A percentile compares a stretch with the other conserved stretches of the same genome.
Conservation (phyloP, 805 yeast species). For the Debaryomyces prosopidis region DNA sequence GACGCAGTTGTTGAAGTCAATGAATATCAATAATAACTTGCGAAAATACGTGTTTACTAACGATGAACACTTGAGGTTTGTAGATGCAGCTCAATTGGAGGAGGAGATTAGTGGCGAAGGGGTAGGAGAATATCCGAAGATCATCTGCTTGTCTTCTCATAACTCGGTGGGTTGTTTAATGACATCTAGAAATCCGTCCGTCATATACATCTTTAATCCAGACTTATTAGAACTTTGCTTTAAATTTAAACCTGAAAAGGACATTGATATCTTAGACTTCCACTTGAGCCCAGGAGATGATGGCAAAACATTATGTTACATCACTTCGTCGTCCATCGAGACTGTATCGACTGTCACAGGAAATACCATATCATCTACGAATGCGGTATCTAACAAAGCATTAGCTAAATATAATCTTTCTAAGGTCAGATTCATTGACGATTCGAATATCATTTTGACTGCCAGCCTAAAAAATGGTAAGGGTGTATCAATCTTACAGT, state of each 20-base stretch:
- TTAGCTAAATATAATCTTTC: slow-evolving; percentile 33
- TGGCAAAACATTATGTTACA: slow-evolving; percentile 63
- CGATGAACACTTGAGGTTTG: slow-evolving; percentile 60
- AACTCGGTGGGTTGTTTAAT: slow-evolving; percentile 68
- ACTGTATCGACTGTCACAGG: slow-evolving; percentile 54
- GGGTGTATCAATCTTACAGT: slow-evolving; percentile 45
- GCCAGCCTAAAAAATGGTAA: slow-evolving; percentile 31
- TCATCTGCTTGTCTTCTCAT: slow-evolving; percentile 56
- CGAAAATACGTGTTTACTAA: slow-evolving; percentile 59
- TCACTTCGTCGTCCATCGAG: slow-evolving; percentile 56
- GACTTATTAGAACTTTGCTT: slow-evolving; percentile 53
- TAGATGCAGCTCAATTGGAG: slow-evolving; percentile 60
- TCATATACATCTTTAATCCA: slow-evolving; percentile 60
- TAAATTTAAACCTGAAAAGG: slow-evolving; percentile 53
- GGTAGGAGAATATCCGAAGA: slow-evolving; percentile 61
- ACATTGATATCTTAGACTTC: slow-evolving; percentile 60
- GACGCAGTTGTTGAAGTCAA: slow-evolving; percentile 51
- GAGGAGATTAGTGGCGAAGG: slow-evolving; percentile 37
- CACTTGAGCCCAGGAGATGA: slow-evolving; percentile 57
- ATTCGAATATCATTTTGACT: slow-evolving; percentile 31
- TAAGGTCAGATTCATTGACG: slow-evolving; percentile 43
- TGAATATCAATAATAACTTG: slow-evolving; percentile 68
- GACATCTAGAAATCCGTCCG: slow-evolving; percentile 65
- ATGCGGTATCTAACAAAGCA: slow-evolving; percentile 16
- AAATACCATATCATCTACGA: slow-evolving; percentile 22